A percentile compares a stretch with the other conserved stretches of the same genome.
phyloP scores from a whole-genome alignment of 345 rosid genomes.

The Alliaria petiolata region DNA sequence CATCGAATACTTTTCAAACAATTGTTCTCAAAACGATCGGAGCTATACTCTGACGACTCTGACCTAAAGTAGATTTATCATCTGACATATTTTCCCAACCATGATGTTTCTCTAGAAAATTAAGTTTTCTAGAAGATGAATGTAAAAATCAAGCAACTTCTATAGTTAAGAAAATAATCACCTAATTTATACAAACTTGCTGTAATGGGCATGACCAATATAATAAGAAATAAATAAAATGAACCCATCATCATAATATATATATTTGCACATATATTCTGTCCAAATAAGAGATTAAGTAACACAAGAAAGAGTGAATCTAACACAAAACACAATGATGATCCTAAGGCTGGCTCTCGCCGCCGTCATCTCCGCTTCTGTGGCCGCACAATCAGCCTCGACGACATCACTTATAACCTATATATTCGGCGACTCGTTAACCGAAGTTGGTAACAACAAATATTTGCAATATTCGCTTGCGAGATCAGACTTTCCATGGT shows the following conservation, averaged over 20 bases:
- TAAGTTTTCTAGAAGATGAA: background rate
- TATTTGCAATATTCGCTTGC: constrained; percentile 72
- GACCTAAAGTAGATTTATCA: constrained; percentile 14
- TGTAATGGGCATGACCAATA: constrained; percentile 44
- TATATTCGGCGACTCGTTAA: constrained; percentile 79
- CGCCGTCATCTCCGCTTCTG: constrained; percentile 11
- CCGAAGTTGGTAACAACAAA: constrained; percentile 95
- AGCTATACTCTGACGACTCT: background rate
- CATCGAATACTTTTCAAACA: background rate
- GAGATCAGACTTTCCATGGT: constrained; percentile 77
- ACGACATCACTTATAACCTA: constrained; percentile 49
- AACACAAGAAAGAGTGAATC: background rate
- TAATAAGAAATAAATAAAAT: background rate
- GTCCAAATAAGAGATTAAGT: constrained; percentile 25
- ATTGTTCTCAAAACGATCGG: too few relatives aligned
- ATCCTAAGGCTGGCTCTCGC: constrained; percentile 14
- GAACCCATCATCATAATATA: background rate
- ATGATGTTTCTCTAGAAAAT: constrained; percentile 2
- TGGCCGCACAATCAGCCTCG: constrained; percentile 26
- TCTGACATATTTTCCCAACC: constrained; percentile 10
- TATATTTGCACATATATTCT: background rate
- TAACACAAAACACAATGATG: background rate
- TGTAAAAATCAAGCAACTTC: constrained; percentile 5
- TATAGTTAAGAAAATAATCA: constrained; percentile 46
- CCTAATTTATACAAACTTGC: constrained; percentile 57